Conservation (phyloP, 2,329 filamentous ascomycete species). For the Trichoderma guizhouense region DNA sequence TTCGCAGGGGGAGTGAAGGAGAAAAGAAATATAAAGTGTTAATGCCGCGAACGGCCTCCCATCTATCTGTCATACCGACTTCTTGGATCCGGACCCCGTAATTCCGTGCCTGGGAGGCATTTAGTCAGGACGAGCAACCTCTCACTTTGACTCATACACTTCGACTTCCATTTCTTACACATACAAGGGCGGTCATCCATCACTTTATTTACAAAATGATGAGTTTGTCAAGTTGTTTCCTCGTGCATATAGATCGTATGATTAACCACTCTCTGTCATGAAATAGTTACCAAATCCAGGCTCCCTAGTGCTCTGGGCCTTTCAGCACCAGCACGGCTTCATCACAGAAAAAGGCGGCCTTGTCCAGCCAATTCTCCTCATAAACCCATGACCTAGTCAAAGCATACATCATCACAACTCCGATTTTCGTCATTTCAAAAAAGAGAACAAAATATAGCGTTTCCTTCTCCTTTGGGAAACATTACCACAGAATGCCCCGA, state of each 20-base stretch:
- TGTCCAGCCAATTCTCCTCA: not conserved
- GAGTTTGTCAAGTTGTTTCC: not conserved
- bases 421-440: constrained; percentile 3
- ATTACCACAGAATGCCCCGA: not conserved
- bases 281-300: not conserved
- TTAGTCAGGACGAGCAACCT: not conserved
- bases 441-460: not conserved
- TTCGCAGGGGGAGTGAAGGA: not conserved
- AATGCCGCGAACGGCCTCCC: constrained; percentile 4
- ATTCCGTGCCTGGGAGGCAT: not conserved
- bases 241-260: not conserved
- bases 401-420: constrained; percentile 16
- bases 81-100: not conserved
- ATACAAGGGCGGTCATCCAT: not conserved
- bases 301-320: not conserved
- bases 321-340: not conserved
- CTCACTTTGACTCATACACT: not conserved
- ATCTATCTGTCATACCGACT: not conserved
- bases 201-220: not conserved
- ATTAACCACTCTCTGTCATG: not conserved
- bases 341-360: not conserved
- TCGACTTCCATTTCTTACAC: not conserved
- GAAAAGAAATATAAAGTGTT: not conserved
- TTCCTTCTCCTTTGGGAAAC: not conserved
- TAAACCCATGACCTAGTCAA: not conserved